These are phyloP conservation scores for Laburnicola sp. DNA, from an alignment of 2,329 filamentous ascomycete genomes.

Conservation along the genomic window DNA sequence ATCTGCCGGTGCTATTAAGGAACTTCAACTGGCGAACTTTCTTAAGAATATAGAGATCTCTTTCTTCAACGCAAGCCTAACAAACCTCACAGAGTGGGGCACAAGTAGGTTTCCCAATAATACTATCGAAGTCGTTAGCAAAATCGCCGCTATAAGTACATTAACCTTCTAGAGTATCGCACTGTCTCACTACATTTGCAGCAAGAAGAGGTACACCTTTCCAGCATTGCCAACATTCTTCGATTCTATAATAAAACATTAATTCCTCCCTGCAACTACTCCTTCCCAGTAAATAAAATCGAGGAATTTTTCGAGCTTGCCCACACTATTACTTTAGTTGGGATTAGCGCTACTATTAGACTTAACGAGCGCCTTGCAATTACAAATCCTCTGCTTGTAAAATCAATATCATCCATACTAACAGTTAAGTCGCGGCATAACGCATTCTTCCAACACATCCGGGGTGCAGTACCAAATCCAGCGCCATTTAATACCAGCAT, in stretches of 20 bases:
- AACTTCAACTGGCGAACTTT: constrained; percentile 17
- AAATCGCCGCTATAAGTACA: constrained; percentile 14
- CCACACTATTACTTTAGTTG: constrained; percentile 15
- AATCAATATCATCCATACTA: constrained; percentile 17
- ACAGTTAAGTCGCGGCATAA: constrained; percentile 18
- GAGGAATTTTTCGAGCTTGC: constrained; percentile 17
- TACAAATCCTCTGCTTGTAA: constrained; percentile 14
- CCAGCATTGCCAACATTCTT: constrained; percentile 15
- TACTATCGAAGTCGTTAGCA: constrained; percentile 14
- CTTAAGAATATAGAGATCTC: constrained; percentile 18
- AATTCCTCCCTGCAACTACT: constrained; percentile 21
- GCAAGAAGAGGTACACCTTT: constrained; percentile 18
- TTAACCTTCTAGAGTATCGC: constrained; percentile 7
- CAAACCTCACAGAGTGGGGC: constrained; percentile 15
- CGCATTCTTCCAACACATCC: constrained; percentile 14
- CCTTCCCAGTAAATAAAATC: constrained; percentile 13
- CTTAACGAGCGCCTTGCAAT: constrained; percentile 17
- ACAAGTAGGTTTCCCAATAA: constrained; percentile 11
- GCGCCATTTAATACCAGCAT: constrained; percentile 15
- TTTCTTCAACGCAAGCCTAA: constrained; percentile 17
- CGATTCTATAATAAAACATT: constrained; percentile 16
- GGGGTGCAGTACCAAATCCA: constrained; percentile 13
- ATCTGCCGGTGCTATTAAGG: constrained; percentile 13
- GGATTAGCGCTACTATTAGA: constrained; percentile 18
- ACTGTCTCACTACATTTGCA: constrained; percentile 9